A percentile compares a stretch with the other conserved stretches of the same genome.
These are phyloP conservation scores for Nemania bipapillata DNA, from an alignment of 2,329 filamentous ascomycete species.

Conservation along the genomic window DNA sequence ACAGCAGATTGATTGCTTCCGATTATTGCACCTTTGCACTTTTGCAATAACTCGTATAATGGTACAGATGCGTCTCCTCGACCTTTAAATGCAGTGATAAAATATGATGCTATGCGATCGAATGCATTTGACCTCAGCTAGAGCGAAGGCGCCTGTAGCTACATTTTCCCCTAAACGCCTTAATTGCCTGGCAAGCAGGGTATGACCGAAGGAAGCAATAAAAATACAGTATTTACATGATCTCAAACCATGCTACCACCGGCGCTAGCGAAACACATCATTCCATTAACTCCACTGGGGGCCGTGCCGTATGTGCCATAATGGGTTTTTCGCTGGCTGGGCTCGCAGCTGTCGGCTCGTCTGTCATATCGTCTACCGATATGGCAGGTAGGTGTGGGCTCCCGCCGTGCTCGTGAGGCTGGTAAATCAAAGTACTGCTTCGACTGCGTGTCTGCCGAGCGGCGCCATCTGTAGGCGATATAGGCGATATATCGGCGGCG, in stretches of 20 bases:
- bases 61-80: background rate
- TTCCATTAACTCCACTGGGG: conserved; percentile 73
- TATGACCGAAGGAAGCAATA: conserved; percentile 20
- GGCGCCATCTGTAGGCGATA: conserved; percentile 56
- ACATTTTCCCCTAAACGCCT: conserved; percentile 28
- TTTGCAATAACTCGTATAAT: conserved; percentile 1
- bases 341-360: conserved; percentile 59
- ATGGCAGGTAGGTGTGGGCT: conserved; percentile 71
- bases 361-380: conserved; percentile 74
- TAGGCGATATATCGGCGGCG: conserved; percentile 46
- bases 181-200: conserved; percentile 12
- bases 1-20: background rate
- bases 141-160: background rate
- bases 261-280: conserved; percentile 22
- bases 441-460: conserved; percentile 62
- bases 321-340: conserved; percentile 58
- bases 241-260: background rate
- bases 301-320: conserved; percentile 69
- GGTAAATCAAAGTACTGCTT: conserved; percentile 74
- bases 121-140: conserved; percentile 1
- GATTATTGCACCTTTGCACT: background rate
- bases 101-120: conserved; percentile 16
- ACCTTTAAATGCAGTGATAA: conserved; percentile 6
- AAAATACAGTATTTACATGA: conserved; percentile 29
- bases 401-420: conserved; percentile 66